Evolutionary conservation across 2,329 filamentous ascomycete species (phyloP).

Genomic region (Penicillium sclerotiorum): DNA sequence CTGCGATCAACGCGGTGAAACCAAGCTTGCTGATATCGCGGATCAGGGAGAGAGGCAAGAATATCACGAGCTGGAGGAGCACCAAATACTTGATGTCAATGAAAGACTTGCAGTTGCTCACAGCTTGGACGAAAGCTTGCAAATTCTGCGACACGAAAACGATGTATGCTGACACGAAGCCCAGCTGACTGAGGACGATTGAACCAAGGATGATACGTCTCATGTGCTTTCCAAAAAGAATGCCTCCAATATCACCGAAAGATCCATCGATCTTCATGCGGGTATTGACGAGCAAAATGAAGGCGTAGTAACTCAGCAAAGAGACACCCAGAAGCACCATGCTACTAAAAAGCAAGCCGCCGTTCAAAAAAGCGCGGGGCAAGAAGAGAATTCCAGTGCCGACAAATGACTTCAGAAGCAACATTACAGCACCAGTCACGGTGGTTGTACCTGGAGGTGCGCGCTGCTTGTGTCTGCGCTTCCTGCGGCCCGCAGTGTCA

Average conservation of each 20-base stretch:
- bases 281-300: slow-evolving; percentile 87
- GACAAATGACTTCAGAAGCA: slow-evolving; percentile 96
- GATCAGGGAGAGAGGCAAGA: slow-evolving; percentile 89
- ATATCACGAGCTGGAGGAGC: slow-evolving; percentile 91
- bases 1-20: slow-evolving; percentile 89
- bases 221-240: slow-evolving; percentile 90
- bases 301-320: slow-evolving; percentile 91
- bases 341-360: slow-evolving; percentile 96
- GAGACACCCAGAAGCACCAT: slow-evolving; percentile 85
- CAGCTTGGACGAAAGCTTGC: slow-evolving; percentile 90
- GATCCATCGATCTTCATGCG: slow-evolving; percentile 86
- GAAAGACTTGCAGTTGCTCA: slow-evolving; percentile 80
- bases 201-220: slow-evolving; percentile 82
- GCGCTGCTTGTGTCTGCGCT: slow-evolving; percentile 74
- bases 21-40: slow-evolving; percentile 97
- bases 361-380: slow-evolving; percentile 89
- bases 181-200: slow-evolving; percentile 92
- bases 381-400: slow-evolving; percentile 94
- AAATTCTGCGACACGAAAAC: slow-evolving; percentile 96
- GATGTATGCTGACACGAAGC: slow-evolving; percentile 92
- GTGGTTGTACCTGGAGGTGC: slow-evolving; percentile 75
- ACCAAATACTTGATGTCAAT: slow-evolving; percentile 91
- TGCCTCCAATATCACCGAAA: slow-evolving; percentile 94
- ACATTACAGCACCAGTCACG: slow-evolving; percentile 75
- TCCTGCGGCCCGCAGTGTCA: slow-evolving; percentile 68